These are phyloP conservation scores for Epicoccum nigrum DNA, from an alignment of 2,329 filamentous ascomycete genomes.

Conservation along the genomic window DNA sequence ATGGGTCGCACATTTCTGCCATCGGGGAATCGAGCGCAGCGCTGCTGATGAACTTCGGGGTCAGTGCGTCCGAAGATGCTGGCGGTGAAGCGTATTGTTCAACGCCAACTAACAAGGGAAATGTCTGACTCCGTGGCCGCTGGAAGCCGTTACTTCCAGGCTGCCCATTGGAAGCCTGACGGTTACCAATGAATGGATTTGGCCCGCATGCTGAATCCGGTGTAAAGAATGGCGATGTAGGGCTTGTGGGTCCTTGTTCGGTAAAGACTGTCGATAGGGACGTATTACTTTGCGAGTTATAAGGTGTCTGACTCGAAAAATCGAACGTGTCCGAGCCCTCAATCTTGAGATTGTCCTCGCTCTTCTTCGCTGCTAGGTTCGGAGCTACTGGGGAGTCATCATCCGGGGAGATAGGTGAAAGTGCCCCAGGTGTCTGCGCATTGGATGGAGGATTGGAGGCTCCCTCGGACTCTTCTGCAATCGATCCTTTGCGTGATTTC, in stretches of 20 bases:
- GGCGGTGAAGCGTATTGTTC: conserved; percentile 63
- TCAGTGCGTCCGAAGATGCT: conserved; percentile 59
- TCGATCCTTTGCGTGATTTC: conserved; percentile 61
- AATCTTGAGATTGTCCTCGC: conserved; percentile 69
- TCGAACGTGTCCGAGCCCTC: conserved; percentile 65
- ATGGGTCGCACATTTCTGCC: conserved; percentile 51
- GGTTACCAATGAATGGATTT: conserved; percentile 66
- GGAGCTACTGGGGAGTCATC: conserved; percentile 73
- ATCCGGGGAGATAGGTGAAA: conserved; percentile 76
- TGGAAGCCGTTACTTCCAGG: conserved; percentile 64
- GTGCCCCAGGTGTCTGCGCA: conserved; percentile 67
- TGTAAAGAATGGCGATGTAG: conserved; percentile 78
- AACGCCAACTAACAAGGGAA: conserved; percentile 71
- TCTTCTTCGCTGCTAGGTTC: conserved; percentile 66
- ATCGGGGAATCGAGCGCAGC: conserved; percentile 59
- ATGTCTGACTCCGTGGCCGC: conserved; percentile 85
- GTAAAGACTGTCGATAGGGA: conserved; percentile 72
- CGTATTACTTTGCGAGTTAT: conserved; percentile 69
- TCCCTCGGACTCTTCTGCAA: conserved; percentile 71
- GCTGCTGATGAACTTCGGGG: conserved; percentile 59
- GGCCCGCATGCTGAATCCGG: conserved; percentile 70
- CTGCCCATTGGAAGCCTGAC: conserved; percentile 55
- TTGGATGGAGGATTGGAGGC: conserved; percentile 62
- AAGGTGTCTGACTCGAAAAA: conserved; percentile 65
- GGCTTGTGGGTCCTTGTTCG: conserved; percentile 73